Evolutionary conservation across 2,329 filamentous ascomycete genomes (phyloP).

Genomic region (Xylariaceae sp.): DNA sequence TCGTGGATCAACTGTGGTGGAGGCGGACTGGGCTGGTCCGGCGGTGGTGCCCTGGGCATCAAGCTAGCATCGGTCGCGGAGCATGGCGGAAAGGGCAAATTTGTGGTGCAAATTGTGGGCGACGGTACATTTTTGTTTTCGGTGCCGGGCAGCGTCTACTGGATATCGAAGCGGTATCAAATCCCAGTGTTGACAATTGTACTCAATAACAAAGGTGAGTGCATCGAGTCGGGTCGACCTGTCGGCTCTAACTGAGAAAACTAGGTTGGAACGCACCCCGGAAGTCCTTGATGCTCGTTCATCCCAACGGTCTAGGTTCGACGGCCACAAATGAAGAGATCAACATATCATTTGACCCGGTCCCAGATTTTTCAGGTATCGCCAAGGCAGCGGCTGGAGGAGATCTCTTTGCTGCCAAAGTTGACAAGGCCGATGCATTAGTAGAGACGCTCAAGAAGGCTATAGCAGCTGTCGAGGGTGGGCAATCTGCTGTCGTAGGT

Average conservation of each 20-base stretch:
- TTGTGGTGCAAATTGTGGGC: conserved; percentile 52
- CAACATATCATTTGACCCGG: conserved; percentile 55
- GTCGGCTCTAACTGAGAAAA: background rate
- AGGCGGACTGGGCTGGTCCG: conserved; percentile 49
- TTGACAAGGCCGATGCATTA: conserved; percentile 43
- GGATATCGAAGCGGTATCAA: conserved; percentile 49
- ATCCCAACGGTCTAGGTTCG: conserved; percentile 51
- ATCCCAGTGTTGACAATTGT: conserved; percentile 52
- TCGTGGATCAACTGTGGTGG: conserved; percentile 50
- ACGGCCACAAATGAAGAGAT: conserved; percentile 55
- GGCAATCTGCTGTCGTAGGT: conserved; percentile 47
- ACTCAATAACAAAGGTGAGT: conserved; percentile 50
- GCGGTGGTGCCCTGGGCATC: conserved; percentile 45
- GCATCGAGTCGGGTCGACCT: background rate
- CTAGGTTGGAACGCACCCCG: conserved; percentile 55
- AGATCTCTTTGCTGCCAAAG: conserved; percentile 44
- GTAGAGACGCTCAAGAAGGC: conserved; percentile 44
- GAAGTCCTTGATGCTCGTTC: conserved; percentile 50
- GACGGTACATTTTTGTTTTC: conserved; percentile 54
- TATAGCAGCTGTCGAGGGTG: conserved; percentile 45
- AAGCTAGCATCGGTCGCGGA: conserved; percentile 41
- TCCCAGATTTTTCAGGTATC: conserved; percentile 55
- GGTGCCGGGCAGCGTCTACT: conserved; percentile 50
- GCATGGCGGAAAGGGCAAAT: conserved; percentile 39
- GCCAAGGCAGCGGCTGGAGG: conserved; percentile 55